Conservation (phyloP, 495 filamentous ascomycete species). For the Lasiosphaeria hispida region DNA sequence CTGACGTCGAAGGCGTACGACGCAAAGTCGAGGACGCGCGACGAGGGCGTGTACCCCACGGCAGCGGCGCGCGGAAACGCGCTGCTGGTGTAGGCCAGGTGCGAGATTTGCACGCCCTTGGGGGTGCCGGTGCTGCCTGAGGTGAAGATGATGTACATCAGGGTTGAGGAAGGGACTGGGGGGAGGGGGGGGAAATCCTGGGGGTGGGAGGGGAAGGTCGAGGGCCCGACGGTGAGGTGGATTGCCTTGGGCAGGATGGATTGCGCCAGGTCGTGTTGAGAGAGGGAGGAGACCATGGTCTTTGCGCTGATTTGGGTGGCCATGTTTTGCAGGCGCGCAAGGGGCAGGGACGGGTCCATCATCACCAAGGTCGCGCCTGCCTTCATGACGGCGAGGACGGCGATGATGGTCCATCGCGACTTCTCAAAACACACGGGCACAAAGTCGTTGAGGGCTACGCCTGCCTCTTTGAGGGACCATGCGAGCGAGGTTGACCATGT, state of each 20-base stretch:
- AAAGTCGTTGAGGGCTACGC: constrained; percentile 46
- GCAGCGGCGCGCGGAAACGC: constrained; percentile 16
- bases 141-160: constrained; percentile 56
- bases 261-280: constrained; percentile 7
- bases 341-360: constrained; percentile 57
- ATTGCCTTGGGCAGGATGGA: constrained; percentile 17
- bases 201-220: background rate
- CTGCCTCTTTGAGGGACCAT: constrained; percentile 43
- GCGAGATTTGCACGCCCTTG: constrained; percentile 44
- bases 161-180: constrained; percentile 13
- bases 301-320: constrained; percentile 32
- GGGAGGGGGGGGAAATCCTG: background rate
- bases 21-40: constrained; percentile 57
- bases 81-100: constrained; percentile 37
- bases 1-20: constrained; percentile 60
- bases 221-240: background rate
- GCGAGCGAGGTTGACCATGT: constrained; percentile 34
- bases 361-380: constrained; percentile 50
- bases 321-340: constrained; percentile 43
- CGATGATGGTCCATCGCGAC: constrained; percentile 47
- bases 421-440: constrained; percentile 56
- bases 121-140: constrained; percentile 60
- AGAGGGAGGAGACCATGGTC: constrained; percentile 14
- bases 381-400: constrained; percentile 50
- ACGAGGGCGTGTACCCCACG: constrained; percentile 17